These are phyloP conservation scores for Coemansia sp. DNA, from an alignment of 192 early-diverging fungal species.

Conservation along the genomic window DNA sequence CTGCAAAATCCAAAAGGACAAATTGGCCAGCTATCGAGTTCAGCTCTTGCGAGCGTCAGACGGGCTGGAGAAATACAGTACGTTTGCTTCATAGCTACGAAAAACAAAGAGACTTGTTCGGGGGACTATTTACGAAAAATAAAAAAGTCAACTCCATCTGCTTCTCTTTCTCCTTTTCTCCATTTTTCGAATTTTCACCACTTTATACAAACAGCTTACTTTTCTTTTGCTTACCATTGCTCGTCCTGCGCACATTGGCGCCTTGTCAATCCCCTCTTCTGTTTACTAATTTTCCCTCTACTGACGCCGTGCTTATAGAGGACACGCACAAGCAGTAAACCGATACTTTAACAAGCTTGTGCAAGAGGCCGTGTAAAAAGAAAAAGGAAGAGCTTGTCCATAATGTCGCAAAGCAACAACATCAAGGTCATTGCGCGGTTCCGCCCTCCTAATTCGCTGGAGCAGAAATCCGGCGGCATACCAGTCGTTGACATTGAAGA, in stretches of 20 bases:
- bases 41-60: too few relatives aligned
- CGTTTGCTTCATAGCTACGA: too few relatives aligned
- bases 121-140: neutral
- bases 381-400: neutral
- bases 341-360: neutral
- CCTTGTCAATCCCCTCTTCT: neutral
- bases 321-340: neutral
- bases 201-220: neutral
- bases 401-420: slow-evolving; percentile 74
- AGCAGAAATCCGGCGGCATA: slow-evolving; percentile 89
- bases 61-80: too few relatives aligned
- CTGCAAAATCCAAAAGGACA: too few relatives aligned
- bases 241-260: slow-evolving; percentile 10
- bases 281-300: neutral
- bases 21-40: too few relatives aligned
- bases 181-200: slow-evolving; percentile 5
- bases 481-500: slow-evolving; percentile 80
- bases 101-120: too few relatives aligned
- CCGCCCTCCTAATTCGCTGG: slow-evolving; percentile 91
- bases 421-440: slow-evolving; percentile 98
- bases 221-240: slow-evolving; percentile 1
- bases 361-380: neutral
- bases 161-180: neutral
- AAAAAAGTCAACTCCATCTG: neutral
- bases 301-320: neutral